Percentiles rank a stretch among this genome's conserved stretches.
These are phyloP conservation scores for Aethionema arabicum DNA, from an alignment of 345 rosid genomes.

Conservation along the genomic window DNA sequence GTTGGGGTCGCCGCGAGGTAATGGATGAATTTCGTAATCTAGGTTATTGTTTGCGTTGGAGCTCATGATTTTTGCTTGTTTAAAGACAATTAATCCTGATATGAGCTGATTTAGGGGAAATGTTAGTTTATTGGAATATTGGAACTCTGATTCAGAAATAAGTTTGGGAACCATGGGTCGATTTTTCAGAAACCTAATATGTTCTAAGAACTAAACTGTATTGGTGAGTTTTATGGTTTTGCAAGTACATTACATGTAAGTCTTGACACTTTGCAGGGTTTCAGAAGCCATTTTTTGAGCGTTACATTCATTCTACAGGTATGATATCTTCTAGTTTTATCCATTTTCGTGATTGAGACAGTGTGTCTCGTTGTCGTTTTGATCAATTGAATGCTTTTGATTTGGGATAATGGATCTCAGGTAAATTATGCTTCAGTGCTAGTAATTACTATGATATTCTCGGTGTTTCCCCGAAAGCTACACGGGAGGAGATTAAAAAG, in stretches of 20 bases:
- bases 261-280: slow-evolving; percentile 34
- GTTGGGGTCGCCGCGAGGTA: slow-evolving; percentile 42
- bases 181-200: not conserved
- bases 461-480: slow-evolving; percentile 69
- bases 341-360: not conserved
- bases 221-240: no score
- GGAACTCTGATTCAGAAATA: slow-evolving; percentile 3
- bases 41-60: not conserved
- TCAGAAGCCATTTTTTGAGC: slow-evolving; percentile 38
- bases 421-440: slow-evolving; percentile 43
- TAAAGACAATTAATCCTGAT: no score
- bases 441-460: slow-evolving; percentile 68
- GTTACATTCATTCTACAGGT: slow-evolving; percentile 74
- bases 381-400: not conserved
- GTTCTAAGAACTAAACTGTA: not conserved
- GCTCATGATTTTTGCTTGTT: slow-evolving; percentile 7
- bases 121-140: not conserved
- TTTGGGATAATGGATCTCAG: slow-evolving; percentile 34
- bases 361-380: not conserved
- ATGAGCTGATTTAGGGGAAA: slow-evolving; percentile 18
- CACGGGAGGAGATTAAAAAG: slow-evolving; percentile 76
- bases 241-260: slow-evolving; percentile 30
- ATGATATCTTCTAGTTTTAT: not conserved
- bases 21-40: not conserved
- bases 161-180: slow-evolving; percentile 3